Evolutionary conservation across 1,284 basidiomycete genomes (phyloP), one percentile per base, ranked within the genome.

Genomic region (Malassezia caprae): DNA sequence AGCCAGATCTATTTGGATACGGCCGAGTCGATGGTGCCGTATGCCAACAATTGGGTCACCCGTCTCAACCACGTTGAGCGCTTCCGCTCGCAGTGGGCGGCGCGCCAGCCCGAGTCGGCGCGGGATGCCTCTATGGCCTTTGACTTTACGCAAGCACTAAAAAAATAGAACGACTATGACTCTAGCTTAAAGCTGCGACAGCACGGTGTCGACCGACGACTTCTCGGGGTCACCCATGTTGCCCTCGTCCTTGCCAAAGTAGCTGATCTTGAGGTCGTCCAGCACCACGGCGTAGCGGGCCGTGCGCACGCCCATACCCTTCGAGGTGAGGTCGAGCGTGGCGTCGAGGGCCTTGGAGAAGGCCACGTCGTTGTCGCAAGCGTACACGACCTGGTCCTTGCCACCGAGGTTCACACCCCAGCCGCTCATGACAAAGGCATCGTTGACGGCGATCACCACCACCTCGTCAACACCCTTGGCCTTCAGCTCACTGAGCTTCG

Each of bases 331-430:
- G 71, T 87, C 85, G 51, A 82, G 57, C 43, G 77, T 76, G 43
- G 86, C 80, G n/a, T 83, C 84, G 43, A 87, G 75, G 40, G 76
- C 58, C 44, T 77, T 77, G 50, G 84, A 83, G 83, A 84, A 88
- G 58, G 78, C 73, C n/a, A 82, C 81, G 51, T 80, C 73, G 27
- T 79, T 64, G 72, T 88, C 87, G 31, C 82, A 82, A 63, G 86
- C 80, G 35, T 82, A 78, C 53, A 86, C 67, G 73, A 86, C 82
- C 78, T 84, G 83, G 73, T 88, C 85, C 73, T 84, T 81, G 64
- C 84, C 77, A 6, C 82, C 82, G 61, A 82, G 79, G 54, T 82
- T 79, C 48, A 83, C 62, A 17, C 79, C 83, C 84, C 86, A 88
- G 45, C 82, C 87, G 30, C 59, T 61, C 66, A 69, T 65, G 56